Base-by-base conservation (phyloP, 257 asterid species). In the Scutellaria minor region DNA sequence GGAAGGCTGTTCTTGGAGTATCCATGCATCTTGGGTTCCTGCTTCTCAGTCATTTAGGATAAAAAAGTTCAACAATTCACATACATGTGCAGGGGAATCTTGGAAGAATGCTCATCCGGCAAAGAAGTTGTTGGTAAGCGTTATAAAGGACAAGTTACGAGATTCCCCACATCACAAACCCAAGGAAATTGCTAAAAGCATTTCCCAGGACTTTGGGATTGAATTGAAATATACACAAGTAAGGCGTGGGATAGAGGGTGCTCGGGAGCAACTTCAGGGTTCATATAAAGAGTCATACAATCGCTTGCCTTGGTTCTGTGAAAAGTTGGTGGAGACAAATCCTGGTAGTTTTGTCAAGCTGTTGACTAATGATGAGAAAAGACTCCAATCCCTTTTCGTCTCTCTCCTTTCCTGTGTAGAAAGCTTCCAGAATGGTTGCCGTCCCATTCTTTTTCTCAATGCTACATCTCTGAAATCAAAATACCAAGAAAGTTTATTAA, bases 1-100 rank as follows among this genome's bases (percentile, higher is more conserved):
- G 63, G 95, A 90, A 59, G 89, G 96, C 52, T 92, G 98, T 80
- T 83, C 91, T 31, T 92, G 98, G 98, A 88, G 83, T 74, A 87
- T 92, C 44, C 95, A 88, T 73, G 98, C 98, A 71, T 87, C 97
- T 37, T 85, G 88, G 96, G 91, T 87, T 69, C 85, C 92, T 50
- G 75, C 83, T 62, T 79, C 88, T 77, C 83, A 79, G 68, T 79
- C 85, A 20, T 92, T 88, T 80, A 79, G 83, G 87, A 85, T 92
- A 50, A 90, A 88, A 76, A 92, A 84, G 88, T 81, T 85, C 64
- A 84, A 85, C 77, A 78, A 77, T 80, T 66, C 81, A 31, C 98
- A 92, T 75, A 87, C 93, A 15, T 90, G 97, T 78, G 96, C 79
- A 48, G 91, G 90, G 56, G 89, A 88, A 75, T 82, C 97, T 57